These are phyloP conservation scores for Aspergillus sp. DNA, from an alignment of 2,329 filamentous ascomycete genomes.

Conservation along the genomic window DNA sequence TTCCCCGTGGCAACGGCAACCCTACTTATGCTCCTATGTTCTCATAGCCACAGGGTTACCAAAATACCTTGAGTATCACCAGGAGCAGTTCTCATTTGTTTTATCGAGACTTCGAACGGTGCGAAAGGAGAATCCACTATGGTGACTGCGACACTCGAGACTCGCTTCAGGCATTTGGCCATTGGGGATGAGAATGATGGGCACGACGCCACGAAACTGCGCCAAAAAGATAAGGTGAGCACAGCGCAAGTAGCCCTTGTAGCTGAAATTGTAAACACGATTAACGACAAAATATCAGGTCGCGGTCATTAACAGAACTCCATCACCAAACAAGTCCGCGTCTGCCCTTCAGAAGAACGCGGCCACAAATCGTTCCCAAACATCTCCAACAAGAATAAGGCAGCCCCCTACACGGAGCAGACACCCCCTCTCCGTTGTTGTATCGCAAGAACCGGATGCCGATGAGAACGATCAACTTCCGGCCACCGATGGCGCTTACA, in stretches of 20 bases:
- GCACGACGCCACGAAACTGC: background rate
- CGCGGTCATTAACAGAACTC: too few species aligned
- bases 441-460: background rate
- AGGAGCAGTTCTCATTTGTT: too few species aligned
- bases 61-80: too few species aligned
- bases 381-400: too few species aligned
- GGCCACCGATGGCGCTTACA: background rate
- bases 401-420: background rate
- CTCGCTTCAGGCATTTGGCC: background rate
- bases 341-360: background rate
- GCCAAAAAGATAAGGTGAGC: background rate
- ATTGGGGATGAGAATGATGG: background rate
- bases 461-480: background rate
- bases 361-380: background rate
- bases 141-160: background rate
- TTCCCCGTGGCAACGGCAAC: too few species aligned
- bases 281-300: too few species aligned
- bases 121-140: background rate
- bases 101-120: too few species aligned
- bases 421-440: constrained; percentile 1
- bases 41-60: too few species aligned
- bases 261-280: too few species aligned
- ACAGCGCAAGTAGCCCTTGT: background rate
- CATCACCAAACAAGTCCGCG: background rate
- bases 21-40: too few species aligned